Percentiles rank a stretch among this genome's conserved stretches.
Evolutionary conservation across 2,329 filamentous ascomycete species (phyloP).

Genomic region (Arthrobotrys iridis): DNA sequence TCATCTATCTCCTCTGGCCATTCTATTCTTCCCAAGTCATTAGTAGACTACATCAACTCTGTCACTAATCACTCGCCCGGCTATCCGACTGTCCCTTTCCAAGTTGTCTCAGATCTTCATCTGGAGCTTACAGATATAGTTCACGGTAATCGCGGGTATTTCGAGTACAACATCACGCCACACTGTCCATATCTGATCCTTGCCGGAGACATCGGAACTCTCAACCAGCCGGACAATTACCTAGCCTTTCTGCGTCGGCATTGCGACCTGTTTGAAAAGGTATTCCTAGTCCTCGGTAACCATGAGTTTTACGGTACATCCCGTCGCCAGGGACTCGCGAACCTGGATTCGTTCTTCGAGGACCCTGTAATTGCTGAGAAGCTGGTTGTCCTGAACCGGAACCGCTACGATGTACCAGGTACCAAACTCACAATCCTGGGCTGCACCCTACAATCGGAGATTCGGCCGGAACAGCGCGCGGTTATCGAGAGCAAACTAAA

Average conservation of each 20-base stretch:
- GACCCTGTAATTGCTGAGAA: slow-evolving; percentile 62
- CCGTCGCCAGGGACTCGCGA: slow-evolving; percentile 61
- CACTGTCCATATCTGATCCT: slow-evolving; percentile 64
- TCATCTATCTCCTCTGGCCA: slow-evolving; percentile 47
- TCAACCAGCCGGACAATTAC: slow-evolving; percentile 65
- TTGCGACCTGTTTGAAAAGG: slow-evolving; percentile 62
- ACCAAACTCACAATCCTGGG: slow-evolving; percentile 67
- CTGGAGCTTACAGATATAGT: slow-evolving; percentile 64
- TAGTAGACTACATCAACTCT: slow-evolving; percentile 52
- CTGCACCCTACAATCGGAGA: slow-evolving; percentile 69
- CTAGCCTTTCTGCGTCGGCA: slow-evolving; percentile 63
- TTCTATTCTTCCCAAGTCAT: slow-evolving; percentile 51
- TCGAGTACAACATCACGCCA: slow-evolving; percentile 62
- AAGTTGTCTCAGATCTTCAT: slow-evolving; percentile 67
- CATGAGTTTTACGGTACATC: slow-evolving; percentile 67
- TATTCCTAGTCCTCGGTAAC: slow-evolving; percentile 67
- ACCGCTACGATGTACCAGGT: slow-evolving; percentile 61
- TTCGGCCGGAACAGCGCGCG: slow-evolving; percentile 62
- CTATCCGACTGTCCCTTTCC: slow-evolving; percentile 58
- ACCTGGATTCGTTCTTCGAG: slow-evolving; percentile 62
- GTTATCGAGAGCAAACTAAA: slow-evolving; percentile 64
- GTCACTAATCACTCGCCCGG: slow-evolving; percentile 46
- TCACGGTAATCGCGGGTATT: slow-evolving; percentile 59
- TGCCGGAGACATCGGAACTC: slow-evolving; percentile 66
- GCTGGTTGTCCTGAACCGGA: slow-evolving; percentile 64